Conservation (phyloP, 257 asterid genomes). For the Rauvolfia tetraphylla region DNA sequence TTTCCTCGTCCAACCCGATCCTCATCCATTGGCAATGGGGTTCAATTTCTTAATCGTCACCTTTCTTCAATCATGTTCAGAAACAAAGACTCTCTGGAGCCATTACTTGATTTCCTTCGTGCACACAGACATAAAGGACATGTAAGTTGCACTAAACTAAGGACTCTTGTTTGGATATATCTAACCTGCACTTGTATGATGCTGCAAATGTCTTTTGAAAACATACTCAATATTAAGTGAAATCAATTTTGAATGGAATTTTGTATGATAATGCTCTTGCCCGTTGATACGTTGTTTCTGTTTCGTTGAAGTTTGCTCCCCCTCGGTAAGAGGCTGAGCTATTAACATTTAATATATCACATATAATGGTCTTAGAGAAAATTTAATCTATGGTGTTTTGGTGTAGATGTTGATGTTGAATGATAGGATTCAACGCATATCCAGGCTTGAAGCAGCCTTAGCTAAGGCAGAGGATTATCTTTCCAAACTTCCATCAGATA, state of each 20-base stretch:
- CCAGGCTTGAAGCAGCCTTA: conserved; percentile 74
- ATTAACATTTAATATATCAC: neutral
- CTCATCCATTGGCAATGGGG: conserved; percentile 92
- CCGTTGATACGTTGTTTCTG: neutral
- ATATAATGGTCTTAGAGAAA: neutral
- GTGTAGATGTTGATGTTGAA: conserved; percentile 79
- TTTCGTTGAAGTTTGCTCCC: neutral
- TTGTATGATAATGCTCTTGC: neutral
- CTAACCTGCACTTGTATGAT: neutral
- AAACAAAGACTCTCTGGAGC: conserved; percentile 82
- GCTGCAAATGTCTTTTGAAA: neutral
- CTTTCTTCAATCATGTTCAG: conserved; percentile 93
- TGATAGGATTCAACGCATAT: conserved; percentile 70
- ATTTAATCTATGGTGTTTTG: conserved; percentile 7
- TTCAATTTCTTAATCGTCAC: conserved; percentile 95
- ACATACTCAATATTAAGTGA: neutral
- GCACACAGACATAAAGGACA: conserved; percentile 80
- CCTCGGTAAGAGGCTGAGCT: neutral
- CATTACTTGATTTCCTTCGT: conserved; percentile 85
- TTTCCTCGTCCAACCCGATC: conserved; percentile 93
- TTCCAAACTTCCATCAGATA: conserved; percentile 53
- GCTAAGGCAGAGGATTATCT: conserved; percentile 76
- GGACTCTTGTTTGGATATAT: neutral
- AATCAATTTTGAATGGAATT: neutral
- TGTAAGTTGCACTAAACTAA: conserved; percentile 40